These are phyloP conservation scores for Xylariaceae sp. DNA, from an alignment of 2,329 filamentous ascomycete genomes.

Conservation along the genomic window DNA sequence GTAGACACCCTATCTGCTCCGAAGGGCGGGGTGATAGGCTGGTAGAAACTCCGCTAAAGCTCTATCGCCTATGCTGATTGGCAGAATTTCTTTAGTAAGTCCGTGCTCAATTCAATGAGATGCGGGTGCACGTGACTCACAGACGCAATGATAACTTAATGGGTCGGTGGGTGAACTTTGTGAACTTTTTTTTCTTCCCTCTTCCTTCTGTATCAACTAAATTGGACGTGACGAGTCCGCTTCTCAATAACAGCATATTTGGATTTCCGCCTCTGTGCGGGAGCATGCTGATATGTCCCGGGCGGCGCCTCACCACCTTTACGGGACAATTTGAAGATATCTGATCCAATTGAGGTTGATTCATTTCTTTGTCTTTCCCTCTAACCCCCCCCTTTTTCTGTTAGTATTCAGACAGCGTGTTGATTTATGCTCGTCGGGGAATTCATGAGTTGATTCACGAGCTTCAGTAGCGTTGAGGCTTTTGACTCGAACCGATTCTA, in stretches of 20 bases:
- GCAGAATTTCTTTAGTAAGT: background rate
- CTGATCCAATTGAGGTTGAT: constrained; percentile 56
- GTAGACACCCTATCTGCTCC: too few relatives aligned
- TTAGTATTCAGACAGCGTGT: too few relatives aligned
- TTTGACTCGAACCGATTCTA: too few relatives aligned
- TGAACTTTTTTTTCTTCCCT: constrained; percentile 30
- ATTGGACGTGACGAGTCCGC: constrained; percentile 77
- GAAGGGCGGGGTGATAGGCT: constrained; percentile 14
- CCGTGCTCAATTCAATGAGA: too few relatives aligned
- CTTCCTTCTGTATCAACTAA: constrained; percentile 70
- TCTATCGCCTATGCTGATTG: background rate
- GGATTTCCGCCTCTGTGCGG: constrained; percentile 54
- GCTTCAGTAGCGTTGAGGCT: too few relatives aligned
- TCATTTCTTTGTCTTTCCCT: background rate
- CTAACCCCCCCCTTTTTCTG: too few relatives aligned
- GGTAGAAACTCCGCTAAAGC: constrained; percentile 2
- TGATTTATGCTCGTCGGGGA: too few relatives aligned
- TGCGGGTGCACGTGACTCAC: constrained; percentile 22
- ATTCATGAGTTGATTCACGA: too few relatives aligned
- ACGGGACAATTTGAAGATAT: constrained; percentile 64
- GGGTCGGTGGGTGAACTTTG: constrained; percentile 5
- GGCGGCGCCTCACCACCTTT: constrained; percentile 66
- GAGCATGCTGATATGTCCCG: constrained; percentile 66
- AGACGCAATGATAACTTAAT: constrained; percentile 5
- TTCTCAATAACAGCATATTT: constrained; percentile 56